Conservation (phyloP, 1,284 basidiomycete genomes). For the Puccinia polysora region DNA sequence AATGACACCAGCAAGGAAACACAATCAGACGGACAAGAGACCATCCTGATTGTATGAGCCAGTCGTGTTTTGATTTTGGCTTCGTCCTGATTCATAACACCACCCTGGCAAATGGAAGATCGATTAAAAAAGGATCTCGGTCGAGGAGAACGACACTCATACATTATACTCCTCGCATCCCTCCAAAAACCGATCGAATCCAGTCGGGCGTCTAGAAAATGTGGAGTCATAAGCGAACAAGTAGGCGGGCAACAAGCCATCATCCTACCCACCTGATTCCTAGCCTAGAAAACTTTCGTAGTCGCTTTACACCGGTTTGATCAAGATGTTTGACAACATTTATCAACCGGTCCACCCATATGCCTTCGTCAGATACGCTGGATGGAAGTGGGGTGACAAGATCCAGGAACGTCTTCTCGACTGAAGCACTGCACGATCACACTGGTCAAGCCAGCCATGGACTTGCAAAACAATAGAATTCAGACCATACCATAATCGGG, state of each 20-base stretch:
- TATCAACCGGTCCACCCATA: slow-evolving; percentile 34
- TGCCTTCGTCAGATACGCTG: slow-evolving; percentile 8
- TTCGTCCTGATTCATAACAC: slow-evolving; percentile 24
- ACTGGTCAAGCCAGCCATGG: slow-evolving; percentile 54
- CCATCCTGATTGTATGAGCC: slow-evolving; percentile 24
- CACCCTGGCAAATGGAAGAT: slow-evolving; percentile 3
- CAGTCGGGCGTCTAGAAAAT: slow-evolving; percentile 60
- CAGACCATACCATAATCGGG: slow-evolving; percentile 42
- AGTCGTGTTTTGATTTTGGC: slow-evolving; percentile 27
- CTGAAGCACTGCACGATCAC: slow-evolving; percentile 57
- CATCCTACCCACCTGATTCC: slow-evolving; percentile 56
- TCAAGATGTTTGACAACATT: slow-evolving; percentile 27
- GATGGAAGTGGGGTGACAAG: slow-evolving; percentile 74
- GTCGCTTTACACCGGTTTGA: slow-evolving; percentile 10
- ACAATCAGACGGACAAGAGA: neutral
- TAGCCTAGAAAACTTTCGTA: slow-evolving; percentile 27
- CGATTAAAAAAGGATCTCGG: neutral
- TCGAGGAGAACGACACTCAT: slow-evolving; percentile 50
- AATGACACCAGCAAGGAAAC: neutral
- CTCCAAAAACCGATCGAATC: slow-evolving; percentile 65
- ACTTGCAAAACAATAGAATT: slow-evolving; percentile 57
- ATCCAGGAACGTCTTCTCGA: slow-evolving; percentile 66
- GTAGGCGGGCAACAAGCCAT: slow-evolving; percentile 58
- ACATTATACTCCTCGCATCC: slow-evolving; percentile 75
- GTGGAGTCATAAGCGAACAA: neutral